Conservation (phyloP, 1,284 basidiomycete species). For the Tranzscheliella williamsii region DNA sequence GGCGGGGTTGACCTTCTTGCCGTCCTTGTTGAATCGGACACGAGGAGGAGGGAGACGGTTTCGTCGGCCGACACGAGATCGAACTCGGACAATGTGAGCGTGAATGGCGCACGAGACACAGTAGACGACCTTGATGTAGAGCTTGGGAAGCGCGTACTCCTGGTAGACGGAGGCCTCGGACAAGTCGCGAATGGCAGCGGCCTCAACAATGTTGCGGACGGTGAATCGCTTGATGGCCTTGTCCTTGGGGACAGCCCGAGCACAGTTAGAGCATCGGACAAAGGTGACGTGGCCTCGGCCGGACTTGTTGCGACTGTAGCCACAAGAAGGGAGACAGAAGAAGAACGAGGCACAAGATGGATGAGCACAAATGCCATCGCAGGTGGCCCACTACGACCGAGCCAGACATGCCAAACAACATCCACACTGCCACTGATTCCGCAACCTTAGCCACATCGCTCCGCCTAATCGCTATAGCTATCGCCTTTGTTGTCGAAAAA, state of each 20-base stretch:
- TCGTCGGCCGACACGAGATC: conserved; percentile 57
- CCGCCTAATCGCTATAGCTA: too few species aligned
- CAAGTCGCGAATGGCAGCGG: conserved; percentile 95
- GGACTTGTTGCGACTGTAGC: conserved; percentile 67
- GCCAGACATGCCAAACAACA: too few species aligned
- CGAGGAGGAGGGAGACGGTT: conserved; percentile 77
- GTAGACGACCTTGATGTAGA: conserved; percentile 99
- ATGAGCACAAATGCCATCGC: too few species aligned
- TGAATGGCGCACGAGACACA: conserved; percentile 99
- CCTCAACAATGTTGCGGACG: conserved; percentile 99
- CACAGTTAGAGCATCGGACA: conserved; percentile 98
- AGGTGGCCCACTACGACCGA: too few species aligned
- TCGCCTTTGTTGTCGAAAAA: too few species aligned
- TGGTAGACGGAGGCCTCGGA: conserved; percentile 92
- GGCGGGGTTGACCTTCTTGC: conserved; percentile 70
- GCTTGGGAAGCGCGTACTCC: conserved; percentile 95
- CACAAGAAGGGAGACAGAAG: too few species aligned
- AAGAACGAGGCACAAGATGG: too few species aligned
- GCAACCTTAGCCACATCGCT: too few species aligned
- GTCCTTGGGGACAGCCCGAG: conserved; percentile 69
- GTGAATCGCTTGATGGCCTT: conserved; percentile 99
- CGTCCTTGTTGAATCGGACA: conserved; percentile 90
- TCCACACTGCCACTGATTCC: too few species aligned
- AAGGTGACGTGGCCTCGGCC: conserved; percentile 93
- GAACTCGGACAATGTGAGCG: conserved; percentile 72